Conservation (phyloP, 768 basidiomycete species). For the Suillus weaverae region DNA sequence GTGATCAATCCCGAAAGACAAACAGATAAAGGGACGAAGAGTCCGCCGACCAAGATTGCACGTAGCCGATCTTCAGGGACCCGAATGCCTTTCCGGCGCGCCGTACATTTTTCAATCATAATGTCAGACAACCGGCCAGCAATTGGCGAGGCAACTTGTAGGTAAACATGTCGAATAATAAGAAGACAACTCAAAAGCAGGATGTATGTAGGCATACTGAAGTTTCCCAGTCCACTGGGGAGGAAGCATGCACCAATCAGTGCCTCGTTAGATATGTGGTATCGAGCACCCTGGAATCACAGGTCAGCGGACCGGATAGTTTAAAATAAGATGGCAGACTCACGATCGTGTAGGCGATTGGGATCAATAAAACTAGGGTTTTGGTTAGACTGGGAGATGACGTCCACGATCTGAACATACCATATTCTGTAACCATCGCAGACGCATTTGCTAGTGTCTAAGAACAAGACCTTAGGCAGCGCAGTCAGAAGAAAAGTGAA, state of each 20-base stretch:
- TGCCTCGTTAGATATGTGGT: conserved; percentile 56
- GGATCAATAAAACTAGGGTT: conserved; percentile 42
- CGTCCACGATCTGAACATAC: conserved; percentile 25
- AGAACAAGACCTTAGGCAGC: not conserved
- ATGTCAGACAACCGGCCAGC: conserved; percentile 57
- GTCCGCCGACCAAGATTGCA: conserved; percentile 43
- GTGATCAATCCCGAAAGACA: conserved; percentile 47
- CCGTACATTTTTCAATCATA: conserved; percentile 45
- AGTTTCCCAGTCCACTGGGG: conserved; percentile 59
- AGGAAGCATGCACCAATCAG: conserved; percentile 61
- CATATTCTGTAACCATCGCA: conserved; percentile 40
- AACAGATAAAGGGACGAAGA: conserved; percentile 49
- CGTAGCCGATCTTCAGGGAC: conserved; percentile 26
- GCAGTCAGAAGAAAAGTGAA: not conserved
- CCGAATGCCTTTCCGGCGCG: conserved; percentile 33
- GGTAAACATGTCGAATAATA: not conserved
- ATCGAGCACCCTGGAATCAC: conserved; percentile 46
- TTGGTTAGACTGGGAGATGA: not conserved
- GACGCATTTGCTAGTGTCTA: conserved; percentile 36
- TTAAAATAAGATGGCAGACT: conserved; percentile 28
- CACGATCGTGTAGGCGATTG: conserved; percentile 62
- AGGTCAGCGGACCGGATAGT: not conserved
- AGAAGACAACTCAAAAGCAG: not conserved
- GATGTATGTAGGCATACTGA: conserved; percentile 28
- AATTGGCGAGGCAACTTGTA: conserved; percentile 54